Conservation (phyloP, 2,329 filamentous ascomycete species). For the Alternaria brassicae region DNA sequence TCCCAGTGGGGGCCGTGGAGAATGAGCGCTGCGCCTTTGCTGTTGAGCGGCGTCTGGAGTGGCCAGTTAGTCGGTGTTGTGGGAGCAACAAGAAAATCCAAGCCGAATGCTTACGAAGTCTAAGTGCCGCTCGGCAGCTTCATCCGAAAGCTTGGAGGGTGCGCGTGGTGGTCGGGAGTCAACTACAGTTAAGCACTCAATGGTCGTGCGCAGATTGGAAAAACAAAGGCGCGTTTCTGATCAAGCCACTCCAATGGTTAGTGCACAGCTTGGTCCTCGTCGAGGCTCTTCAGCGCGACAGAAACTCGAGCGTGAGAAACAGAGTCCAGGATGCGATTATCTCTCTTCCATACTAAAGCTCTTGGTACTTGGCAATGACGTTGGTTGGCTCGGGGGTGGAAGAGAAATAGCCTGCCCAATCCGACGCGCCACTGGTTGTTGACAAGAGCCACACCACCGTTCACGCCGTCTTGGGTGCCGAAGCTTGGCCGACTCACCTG, state of each 20-base stretch:
- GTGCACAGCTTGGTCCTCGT: neutral
- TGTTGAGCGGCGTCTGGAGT: neutral
- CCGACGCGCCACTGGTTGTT: constrained; percentile 9
- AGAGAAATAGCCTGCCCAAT: constrained; percentile 5
- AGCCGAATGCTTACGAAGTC: constrained; percentile 7
- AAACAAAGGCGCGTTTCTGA: neutral
- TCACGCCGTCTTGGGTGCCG: neutral
- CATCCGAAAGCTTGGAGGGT: constrained; percentile 15
- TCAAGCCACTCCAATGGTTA: neutral
- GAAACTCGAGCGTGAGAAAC: neutral
- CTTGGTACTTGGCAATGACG: constrained; percentile 20
- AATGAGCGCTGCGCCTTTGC: constrained; percentile 1
- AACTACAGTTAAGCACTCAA: neutral
- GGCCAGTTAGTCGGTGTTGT: neutral
- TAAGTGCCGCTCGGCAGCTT: constrained; percentile 8
- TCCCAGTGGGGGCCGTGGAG: constrained; percentile 15
- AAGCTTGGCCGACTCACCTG: constrained; percentile 5
- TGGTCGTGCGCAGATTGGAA: neutral
- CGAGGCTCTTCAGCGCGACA: neutral
- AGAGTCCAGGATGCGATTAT: constrained; percentile 10
- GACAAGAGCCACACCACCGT: constrained; percentile 3
- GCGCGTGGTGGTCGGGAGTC: constrained; percentile 6
- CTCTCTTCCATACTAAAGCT: constrained; percentile 12
- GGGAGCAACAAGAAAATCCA: constrained; percentile 7
- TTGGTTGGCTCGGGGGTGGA: constrained; percentile 5